Percentiles rank a stretch among this genome's conserved stretches.
These are phyloP conservation scores for Schizothecium vesticola DNA, from an alignment of 495 filamentous ascomycete genomes.

Conservation along the genomic window DNA sequence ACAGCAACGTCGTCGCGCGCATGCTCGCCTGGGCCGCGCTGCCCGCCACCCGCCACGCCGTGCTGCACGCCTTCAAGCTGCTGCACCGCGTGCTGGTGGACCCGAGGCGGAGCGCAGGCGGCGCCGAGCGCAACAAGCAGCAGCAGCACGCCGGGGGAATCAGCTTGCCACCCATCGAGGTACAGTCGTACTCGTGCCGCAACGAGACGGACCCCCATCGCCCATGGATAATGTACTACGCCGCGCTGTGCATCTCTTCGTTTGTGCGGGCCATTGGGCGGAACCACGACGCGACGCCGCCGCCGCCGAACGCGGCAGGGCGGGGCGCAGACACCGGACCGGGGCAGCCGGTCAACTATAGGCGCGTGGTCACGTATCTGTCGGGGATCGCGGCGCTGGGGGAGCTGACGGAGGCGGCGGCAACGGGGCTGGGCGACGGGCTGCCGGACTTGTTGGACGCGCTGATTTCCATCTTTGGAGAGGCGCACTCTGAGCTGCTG, in stretches of 20 bases:
- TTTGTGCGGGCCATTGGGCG: conserved; percentile 85
- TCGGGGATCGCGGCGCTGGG: conserved; percentile 31
- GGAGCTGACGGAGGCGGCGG: conserved; percentile 34
- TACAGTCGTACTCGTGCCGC: conserved; percentile 63
- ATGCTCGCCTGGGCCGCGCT: conserved; percentile 84
- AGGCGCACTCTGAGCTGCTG: conserved; percentile 42
- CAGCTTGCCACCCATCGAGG: conserved; percentile 30
- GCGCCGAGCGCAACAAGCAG: conserved; percentile 24
- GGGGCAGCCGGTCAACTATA: conserved; percentile 28
- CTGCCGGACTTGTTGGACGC: conserved; percentile 40
- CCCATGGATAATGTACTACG: conserved; percentile 95
- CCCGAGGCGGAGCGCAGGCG: conserved; percentile 31
- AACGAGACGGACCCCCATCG: conserved; percentile 86
- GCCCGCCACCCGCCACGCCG: conserved; percentile 78
- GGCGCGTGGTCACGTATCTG: conserved; percentile 38
- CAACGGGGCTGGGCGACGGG: conserved; percentile 34
- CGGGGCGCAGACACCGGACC: conserved; percentile 12
- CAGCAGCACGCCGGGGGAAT: conserved; percentile 16
- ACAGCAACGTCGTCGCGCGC: conserved; percentile 66
- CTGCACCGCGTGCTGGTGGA: conserved; percentile 71
- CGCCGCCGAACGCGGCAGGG: conserved; percentile 10
- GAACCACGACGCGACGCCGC: conserved; percentile 20
- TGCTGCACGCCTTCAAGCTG: conserved; percentile 86
- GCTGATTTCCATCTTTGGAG: conserved; percentile 33
- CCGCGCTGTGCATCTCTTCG: conserved; percentile 85